A percentile compares a stretch with the other conserved stretches of the same genome.
These are phyloP conservation scores for Neurospora tetrasperma DNA, from an alignment of 495 filamentous ascomycete species.

Conservation along the genomic window DNA sequence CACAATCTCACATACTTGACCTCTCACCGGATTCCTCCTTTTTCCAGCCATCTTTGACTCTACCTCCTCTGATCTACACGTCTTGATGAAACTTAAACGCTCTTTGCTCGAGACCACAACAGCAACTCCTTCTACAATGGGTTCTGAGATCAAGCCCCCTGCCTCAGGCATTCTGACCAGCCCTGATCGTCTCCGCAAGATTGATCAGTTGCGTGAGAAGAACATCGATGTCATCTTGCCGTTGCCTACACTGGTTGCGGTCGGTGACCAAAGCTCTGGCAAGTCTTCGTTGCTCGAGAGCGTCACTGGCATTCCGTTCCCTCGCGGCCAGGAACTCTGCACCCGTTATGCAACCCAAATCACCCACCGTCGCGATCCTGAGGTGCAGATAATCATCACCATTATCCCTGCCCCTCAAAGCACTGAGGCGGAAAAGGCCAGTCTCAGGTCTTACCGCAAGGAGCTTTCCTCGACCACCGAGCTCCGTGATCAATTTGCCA, in stretches of 20 bases:
- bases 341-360: slow-evolving; percentile 50
- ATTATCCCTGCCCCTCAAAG: slow-evolving; percentile 34
- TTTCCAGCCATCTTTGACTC: neutral
- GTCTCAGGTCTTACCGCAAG: slow-evolving; percentile 9
- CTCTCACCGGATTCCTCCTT: neutral
- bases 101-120: neutral
- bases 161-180: slow-evolving; percentile 7
- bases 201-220: slow-evolving; percentile 31
- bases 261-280: slow-evolving; percentile 39
- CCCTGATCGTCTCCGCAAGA: slow-evolving; percentile 18
- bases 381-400: slow-evolving; percentile 19
- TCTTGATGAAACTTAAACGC: neutral
- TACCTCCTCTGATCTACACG: neutral
- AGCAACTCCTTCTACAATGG: neutral
- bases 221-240: slow-evolving; percentile 29
- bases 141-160: neutral
- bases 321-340: slow-evolving; percentile 33
- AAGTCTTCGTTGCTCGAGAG: slow-evolving; percentile 40
- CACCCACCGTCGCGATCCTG: slow-evolving; percentile 26
- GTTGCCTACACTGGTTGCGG: slow-evolving; percentile 36
- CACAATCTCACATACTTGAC: too few species aligned
- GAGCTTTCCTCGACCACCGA: slow-evolving; percentile 5
- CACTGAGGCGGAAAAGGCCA: slow-evolving; percentile 6
- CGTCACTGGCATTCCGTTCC: slow-evolving; percentile 40
- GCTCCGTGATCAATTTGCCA: slow-evolving; percentile 11